Conservation (phyloP, 768 basidiomycete genomes). For the Auricularia auricula-judae region DNA sequence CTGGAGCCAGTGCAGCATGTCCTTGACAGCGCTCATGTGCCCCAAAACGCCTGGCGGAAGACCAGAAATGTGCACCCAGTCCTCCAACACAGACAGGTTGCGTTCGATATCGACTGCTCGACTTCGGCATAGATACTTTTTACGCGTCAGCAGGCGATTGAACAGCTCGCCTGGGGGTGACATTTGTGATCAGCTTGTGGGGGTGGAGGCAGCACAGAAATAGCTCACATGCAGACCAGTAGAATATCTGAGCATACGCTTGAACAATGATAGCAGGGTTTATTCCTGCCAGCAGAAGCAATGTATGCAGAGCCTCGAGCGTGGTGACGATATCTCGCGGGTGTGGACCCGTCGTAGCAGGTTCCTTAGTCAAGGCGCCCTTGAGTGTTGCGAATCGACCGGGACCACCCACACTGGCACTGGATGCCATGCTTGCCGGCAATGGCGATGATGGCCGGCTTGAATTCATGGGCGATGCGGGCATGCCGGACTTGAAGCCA, state of each 20-base stretch:
- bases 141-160: constrained; percentile 78
- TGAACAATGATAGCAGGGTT: constrained; percentile 84
- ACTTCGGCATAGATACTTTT: constrained; percentile 88
- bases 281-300: constrained; percentile 77
- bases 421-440: constrained; percentile 25
- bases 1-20: constrained; percentile 80
- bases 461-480: constrained; percentile 20
- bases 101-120: constrained; percentile 82
- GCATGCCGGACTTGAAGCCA: constrained; percentile 25
- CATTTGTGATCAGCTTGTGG: not conserved
- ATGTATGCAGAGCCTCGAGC: constrained; percentile 73
- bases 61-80: constrained; percentile 78
- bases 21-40: constrained; percentile 77
- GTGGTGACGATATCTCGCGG: constrained; percentile 59
- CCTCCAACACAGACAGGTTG: constrained; percentile 78
- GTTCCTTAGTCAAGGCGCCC: constrained; percentile 40
- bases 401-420: constrained; percentile 25
- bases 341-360: constrained; percentile 27
- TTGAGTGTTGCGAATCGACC: constrained; percentile 33
- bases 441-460: constrained; percentile 22
- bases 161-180: constrained; percentile 61
- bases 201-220: constrained; percentile 14
- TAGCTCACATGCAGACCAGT: constrained; percentile 89
- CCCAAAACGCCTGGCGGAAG: constrained; percentile 67
- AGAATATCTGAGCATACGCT: constrained; percentile 95